A percentile compares a stretch with the other conserved stretches of the same genome.
phyloP scores from a whole-genome alignment of 352 stramenopile genomes.

The Pythium guiyangense region DNA sequence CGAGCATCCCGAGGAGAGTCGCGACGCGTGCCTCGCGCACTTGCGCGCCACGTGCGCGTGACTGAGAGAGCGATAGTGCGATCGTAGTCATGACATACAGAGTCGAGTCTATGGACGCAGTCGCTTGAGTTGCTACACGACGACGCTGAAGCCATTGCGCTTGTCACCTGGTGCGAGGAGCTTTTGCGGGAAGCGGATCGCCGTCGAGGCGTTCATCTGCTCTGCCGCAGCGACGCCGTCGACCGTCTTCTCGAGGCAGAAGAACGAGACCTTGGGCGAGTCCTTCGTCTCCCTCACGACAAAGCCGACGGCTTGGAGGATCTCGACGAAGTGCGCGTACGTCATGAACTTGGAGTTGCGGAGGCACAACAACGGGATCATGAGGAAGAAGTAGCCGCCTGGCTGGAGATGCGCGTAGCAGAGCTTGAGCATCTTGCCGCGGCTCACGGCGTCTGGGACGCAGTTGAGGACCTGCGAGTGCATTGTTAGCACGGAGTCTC shows the following conservation, averaged over 20 bases:
- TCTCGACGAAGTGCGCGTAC: conserved; percentile 54
- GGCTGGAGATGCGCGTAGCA: conserved; percentile 55
- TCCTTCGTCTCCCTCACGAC: conserved; percentile 65
- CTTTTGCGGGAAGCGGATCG: conserved; percentile 49
- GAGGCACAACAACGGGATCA: conserved; percentile 73
- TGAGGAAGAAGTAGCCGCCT: conserved; percentile 60
- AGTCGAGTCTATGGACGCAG: too few species aligned
- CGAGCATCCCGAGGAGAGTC: conserved; percentile 32
- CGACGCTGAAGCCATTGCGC: conserved; percentile 65
- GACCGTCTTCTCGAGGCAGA: conserved; percentile 55
- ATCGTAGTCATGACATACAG: too few species aligned
- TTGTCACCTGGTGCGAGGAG: conserved; percentile 42
- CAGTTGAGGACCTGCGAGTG: conserved; percentile 93
- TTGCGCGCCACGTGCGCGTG: too few species aligned
- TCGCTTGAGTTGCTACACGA: too few species aligned
- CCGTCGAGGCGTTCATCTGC: too few species aligned
- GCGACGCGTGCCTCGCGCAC: conserved; percentile 51
- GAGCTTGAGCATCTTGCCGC: conserved; percentile 72
- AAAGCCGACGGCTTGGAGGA: conserved; percentile 72
- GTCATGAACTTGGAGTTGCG: conserved; percentile 77
- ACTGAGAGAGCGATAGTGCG: too few species aligned
- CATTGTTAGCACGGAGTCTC: too few species aligned
- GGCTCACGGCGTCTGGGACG: conserved; percentile 85
- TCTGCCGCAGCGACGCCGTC: conserved; percentile 9
- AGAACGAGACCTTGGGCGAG: conserved; percentile 78